Base-by-base conservation (phyloP, 306 rosid genomes). In the Citrullus amarus region DNA sequence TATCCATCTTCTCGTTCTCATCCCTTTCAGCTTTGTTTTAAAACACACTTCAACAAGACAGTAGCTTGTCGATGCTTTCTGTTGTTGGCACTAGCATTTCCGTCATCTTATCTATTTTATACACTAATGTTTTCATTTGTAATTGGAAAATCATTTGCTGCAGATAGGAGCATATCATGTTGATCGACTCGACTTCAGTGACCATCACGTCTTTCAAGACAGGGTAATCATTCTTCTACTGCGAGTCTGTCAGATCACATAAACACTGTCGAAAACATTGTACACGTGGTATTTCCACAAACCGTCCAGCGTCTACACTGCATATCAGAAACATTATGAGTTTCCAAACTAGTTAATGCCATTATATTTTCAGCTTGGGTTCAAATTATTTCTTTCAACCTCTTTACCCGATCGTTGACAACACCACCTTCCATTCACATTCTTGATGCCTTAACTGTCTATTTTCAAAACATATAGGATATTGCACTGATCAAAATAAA, bases 101-200 rank as follows among this genome's bases (percentile, higher is more conserved):
- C 3, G 11, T 22, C 41, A 17, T 71, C 39, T 12, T 39, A 36
- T 67, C 61, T 34, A 73, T 76, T 79, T 58, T 81, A 46, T 65
- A 67, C 67, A 55, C 44, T 50, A 6, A 30, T 48, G 77, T 38
- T 78, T 63, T 59, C 38, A 70, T 59, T 12, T 57, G 69, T 16
- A 57, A 76, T 39, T 72, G 85, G 82, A 80, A 79, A 70, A 77
- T 66, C 34, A 44, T 79, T 83, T 79, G 82, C 55, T 86, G 88
- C 92, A 92, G 97, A 83, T 92, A 79, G 93, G 89, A 82, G 89
- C 93, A 28, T 67, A 79, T 78, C 79, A 83, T 84, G 92, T 92
- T 77, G 95, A 88, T 81, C 89, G 82, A 82, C 82, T 92, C 41
- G 91, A 92, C 84, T 95, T 89, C 87, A 89, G 88, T 75, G 98